Conservation (phyloP, 2,329 filamentous ascomycete species). For the Chrysoporthe puriensis region DNA sequence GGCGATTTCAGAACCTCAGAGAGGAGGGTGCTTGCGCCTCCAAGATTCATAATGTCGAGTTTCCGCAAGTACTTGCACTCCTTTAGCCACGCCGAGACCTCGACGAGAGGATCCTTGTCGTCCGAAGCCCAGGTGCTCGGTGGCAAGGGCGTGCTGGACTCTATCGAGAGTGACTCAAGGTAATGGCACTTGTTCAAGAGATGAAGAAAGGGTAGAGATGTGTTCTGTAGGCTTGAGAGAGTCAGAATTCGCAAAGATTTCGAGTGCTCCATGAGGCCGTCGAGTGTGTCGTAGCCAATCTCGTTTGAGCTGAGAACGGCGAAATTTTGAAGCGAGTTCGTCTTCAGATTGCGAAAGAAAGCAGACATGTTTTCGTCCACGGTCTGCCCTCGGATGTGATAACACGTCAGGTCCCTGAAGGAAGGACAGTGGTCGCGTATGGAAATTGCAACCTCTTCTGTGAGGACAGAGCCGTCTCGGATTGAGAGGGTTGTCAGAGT, state of each 20-base stretch:
- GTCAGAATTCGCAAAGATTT: constrained; percentile 40
- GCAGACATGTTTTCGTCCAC: constrained; percentile 60
- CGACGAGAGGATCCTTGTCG: constrained; percentile 34
- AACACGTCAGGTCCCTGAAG: constrained; percentile 65
- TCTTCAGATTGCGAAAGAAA: constrained; percentile 60
- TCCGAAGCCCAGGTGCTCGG: constrained; percentile 31
- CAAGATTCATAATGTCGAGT: constrained; percentile 54
- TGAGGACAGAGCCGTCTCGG: constrained; percentile 63
- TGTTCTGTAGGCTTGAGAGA: constrained; percentile 38
- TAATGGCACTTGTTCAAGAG: constrained; percentile 39
- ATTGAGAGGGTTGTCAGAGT: constrained; percentile 63
- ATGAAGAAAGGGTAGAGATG: constrained; percentile 37
- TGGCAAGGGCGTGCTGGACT: constrained; percentile 32
- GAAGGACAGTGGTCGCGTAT: constrained; percentile 62
- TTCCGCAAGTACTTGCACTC: constrained; percentile 50
- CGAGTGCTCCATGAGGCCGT: constrained; percentile 52
- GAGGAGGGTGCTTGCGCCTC: constrained; percentile 56
- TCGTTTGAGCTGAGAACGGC: constrained; percentile 59
- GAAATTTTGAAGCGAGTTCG: constrained; percentile 62
- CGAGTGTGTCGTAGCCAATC: constrained; percentile 58
- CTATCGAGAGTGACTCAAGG: constrained; percentile 41
- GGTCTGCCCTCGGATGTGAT: constrained; percentile 46
- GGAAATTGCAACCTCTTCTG: constrained; percentile 54
- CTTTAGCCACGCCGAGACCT: constrained; percentile 39
- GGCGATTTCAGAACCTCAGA: constrained; percentile 47